Conservation (phyloP, 208 protist genomes). For the Leishmania tarentolae region DNA sequence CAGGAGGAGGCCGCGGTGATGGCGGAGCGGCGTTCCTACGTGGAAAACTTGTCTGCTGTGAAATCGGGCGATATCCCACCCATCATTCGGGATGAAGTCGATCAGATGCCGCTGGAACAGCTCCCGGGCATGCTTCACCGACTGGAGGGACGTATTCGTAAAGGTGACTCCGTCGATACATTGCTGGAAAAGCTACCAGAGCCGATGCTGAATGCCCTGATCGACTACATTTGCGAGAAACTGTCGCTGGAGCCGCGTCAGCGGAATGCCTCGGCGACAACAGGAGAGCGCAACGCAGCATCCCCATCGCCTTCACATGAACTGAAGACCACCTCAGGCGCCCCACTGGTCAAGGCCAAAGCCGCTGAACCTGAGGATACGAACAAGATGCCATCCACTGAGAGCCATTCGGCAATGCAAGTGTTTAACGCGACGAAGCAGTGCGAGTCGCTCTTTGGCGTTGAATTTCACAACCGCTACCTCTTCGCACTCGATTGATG, state of each 20-base stretch:
- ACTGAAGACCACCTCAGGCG: background rate
- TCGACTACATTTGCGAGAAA: constrained; percentile 73
- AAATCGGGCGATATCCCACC: constrained; percentile 82
- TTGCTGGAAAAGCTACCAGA: constrained; percentile 86
- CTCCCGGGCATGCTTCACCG: constrained; percentile 71
- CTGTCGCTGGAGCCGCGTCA: constrained; percentile 64
- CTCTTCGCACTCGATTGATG: constrained; percentile 80
- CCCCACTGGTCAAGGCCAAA: background rate
- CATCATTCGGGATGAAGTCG: constrained; percentile 68
- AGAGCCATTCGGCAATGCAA: constrained; percentile 8
- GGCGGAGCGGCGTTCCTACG: constrained; percentile 64
- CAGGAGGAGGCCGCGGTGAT: constrained; percentile 71
- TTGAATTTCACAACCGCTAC: constrained; percentile 90
- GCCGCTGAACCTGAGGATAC: background rate
- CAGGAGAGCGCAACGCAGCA: background rate
- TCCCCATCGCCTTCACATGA: background rate
- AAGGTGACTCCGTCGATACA: constrained; percentile 80
- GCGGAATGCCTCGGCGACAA: background rate
- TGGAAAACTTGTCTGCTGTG: constrained; percentile 75
- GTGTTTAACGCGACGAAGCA: constrained; percentile 87
- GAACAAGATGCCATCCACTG: background rate
- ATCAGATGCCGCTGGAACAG: constrained; percentile 72
- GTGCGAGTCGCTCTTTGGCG: constrained; percentile 79
- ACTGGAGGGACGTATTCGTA: constrained; percentile 55
- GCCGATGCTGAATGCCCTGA: constrained; percentile 58